Evolutionary conservation across 306 rosid species (phyloP).

Genomic region (Prunus dulcis): DNA sequence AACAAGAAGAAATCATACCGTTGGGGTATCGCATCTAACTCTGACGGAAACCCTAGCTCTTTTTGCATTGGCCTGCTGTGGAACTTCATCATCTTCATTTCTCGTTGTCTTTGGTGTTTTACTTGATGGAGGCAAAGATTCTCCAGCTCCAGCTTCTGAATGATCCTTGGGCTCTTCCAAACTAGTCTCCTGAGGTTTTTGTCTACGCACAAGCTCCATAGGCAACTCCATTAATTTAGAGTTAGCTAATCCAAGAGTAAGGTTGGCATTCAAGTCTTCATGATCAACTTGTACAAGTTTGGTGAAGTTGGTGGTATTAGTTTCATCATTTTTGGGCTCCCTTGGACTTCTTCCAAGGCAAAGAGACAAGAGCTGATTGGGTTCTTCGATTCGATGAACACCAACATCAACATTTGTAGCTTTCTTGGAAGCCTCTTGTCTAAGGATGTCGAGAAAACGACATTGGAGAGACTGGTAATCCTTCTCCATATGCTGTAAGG

Average conservation of each 20-base stretch:
- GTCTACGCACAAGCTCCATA: no score
- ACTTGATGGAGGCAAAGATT: neutral
- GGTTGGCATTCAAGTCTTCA: conserved; percentile 22
- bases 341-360: conserved; percentile 38
- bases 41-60: conserved; percentile 77
- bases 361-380: conserved; percentile 35
- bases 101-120: conserved; percentile 16
- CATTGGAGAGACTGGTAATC: conserved; percentile 34
- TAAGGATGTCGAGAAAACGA: conserved; percentile 25
- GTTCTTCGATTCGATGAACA: conserved; percentile 18
- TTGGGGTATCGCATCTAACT: conserved; percentile 71
- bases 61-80: conserved; percentile 42
- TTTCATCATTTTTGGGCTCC: conserved; percentile 3
- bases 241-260: conserved; percentile 25
- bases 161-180: neutral
- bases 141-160: neutral
- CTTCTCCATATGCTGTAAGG: conserved; percentile 21
- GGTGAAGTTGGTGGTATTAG: neutral
- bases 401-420: neutral
- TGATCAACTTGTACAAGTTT: conserved; percentile 11
- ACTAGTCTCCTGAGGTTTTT: neutral
- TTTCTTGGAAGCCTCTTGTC: conserved; percentile 17
- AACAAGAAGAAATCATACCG: conserved; percentile 36
- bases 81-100: conserved; percentile 34
- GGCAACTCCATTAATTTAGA: no score